Conservation (phyloP, 371 early-diverging fungal genomes). For the Actinomortierella wolfii region DNA sequence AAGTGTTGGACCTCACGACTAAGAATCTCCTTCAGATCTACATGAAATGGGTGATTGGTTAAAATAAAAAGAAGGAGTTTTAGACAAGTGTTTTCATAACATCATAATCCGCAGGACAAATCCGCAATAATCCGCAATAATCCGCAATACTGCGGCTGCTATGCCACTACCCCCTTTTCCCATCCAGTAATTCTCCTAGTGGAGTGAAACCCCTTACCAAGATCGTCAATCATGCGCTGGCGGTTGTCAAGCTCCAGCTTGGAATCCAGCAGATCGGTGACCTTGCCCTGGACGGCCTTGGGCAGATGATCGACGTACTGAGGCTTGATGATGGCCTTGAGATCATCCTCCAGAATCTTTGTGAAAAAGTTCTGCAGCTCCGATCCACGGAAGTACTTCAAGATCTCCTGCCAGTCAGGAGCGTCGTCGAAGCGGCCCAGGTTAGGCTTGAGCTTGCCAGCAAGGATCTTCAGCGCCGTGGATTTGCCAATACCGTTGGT, state of each 20-base stretch:
- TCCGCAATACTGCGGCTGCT: too few relatives aligned
- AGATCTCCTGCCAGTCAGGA: conserved; percentile 97
- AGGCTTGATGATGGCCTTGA: conserved; percentile 96
- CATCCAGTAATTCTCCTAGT: too few relatives aligned
- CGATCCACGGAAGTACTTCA: conserved; percentile 98
- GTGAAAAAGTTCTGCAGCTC: conserved; percentile 99
- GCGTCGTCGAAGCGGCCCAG: conserved; percentile 88
- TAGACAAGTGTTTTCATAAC: too few relatives aligned
- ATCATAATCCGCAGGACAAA: too few relatives aligned
- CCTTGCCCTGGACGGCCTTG: conserved; percentile 85
- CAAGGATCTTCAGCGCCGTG: conserved; percentile 97
- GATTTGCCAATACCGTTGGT: conserved; percentile 99
- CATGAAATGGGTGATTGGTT: too few relatives aligned
- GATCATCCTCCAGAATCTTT: conserved; percentile 95
- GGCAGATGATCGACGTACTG: conserved; percentile 99
- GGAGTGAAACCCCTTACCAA: too few relatives aligned
- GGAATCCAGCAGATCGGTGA: conserved; percentile 74
- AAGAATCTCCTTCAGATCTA: conserved; percentile 88
- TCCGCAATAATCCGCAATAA: background rate
- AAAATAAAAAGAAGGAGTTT: too few relatives aligned
- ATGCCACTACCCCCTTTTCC: too few relatives aligned
- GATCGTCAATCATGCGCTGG: conserved; percentile 73
- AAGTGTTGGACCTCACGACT: conserved; percentile 90
- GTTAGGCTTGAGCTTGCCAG: conserved; percentile 98
- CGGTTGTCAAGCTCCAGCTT: conserved; percentile 80